phyloP scores from a whole-genome alignment of 176 grass and related monocot genomes.

The Musa acuminata region DNA sequence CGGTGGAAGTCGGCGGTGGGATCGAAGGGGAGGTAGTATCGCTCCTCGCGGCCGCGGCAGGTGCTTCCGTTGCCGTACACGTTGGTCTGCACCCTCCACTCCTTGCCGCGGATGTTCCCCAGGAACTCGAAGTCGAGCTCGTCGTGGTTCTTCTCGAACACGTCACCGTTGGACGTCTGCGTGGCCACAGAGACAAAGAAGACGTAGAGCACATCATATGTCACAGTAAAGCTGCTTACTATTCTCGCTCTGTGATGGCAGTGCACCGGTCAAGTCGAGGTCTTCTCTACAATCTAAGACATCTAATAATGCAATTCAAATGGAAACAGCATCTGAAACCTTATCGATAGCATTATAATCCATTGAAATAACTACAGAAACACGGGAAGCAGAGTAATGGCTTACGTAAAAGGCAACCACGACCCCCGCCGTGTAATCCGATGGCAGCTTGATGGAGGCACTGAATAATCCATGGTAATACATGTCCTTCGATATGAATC shows the following conservation, averaged over 20 bases:
- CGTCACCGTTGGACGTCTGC: constrained; percentile 11
- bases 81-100: constrained; percentile 16
- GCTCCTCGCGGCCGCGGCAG: constrained; percentile 11
- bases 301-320: too few relatives aligned
- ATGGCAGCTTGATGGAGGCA: constrained; percentile 10
- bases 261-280: too few relatives aligned
- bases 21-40: constrained; percentile 17
- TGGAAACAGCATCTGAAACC: too few relatives aligned
- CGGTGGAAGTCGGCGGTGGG: constrained; percentile 4
- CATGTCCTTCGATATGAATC: constrained; percentile 16
- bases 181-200: not conserved
- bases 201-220: not conserved
- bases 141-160: constrained; percentile 13
- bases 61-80: constrained; percentile 12
- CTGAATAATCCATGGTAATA: constrained; percentile 15
- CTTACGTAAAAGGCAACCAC: constrained; percentile 19
- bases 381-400: not conserved
- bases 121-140: constrained; percentile 20
- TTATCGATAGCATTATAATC: too few relatives aligned
- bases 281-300: too few relatives aligned
- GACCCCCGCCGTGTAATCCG: constrained; percentile 19
- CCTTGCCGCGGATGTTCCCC: constrained; percentile 12
- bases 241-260: too few relatives aligned
- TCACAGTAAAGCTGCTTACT: too few relatives aligned
- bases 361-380: not conserved